Evolutionary conservation across 306 rosid genomes (phyloP), one percentile per base, ranked within the genome.

Genomic region (Quercus mongolica): DNA sequence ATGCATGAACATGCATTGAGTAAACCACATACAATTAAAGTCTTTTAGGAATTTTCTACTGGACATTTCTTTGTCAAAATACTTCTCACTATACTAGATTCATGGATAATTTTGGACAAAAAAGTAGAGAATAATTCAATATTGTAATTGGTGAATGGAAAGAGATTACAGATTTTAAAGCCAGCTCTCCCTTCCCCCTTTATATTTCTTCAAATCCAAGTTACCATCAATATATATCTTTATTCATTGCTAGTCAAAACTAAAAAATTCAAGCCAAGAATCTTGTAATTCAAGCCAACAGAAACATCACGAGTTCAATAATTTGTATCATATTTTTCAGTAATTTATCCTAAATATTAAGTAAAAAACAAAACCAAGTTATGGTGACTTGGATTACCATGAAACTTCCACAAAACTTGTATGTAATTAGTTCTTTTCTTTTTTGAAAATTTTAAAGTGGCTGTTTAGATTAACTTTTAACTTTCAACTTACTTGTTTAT

Each of bases 1-100:
- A 78, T 80, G 10, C 13, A 71, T 33, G 55, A 23, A 73, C 56
- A 59, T 83, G 52, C 74, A 59, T 13, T 15, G 31, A n/a, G 18
- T 8, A 70, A 44, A 38, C 31, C 12, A 64, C 18, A 31, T 6
- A 30, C 3, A 30, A 59, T 59, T 21, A 23, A 3, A 59, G 31
- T 58, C 30, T 21, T 12, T 3, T 23, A 26, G 65, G 28, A 59
- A 11, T 59, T 12, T 59, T 59, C 23, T 21, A 49, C 5, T 9
- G 6, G 30, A 59, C 12, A 59, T 26, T 23, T 23, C 65, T 21
- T 58, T 8, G 17, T 59, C 65, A 25, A 25, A 59, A 18, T 30
- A 63, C 38, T 63, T 14, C 38, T 63, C 8, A 28, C 69, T 35
- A 9, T 23, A 33, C 72, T 19, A 35, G 8, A 35, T 68, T 35